Percentiles rank a stretch among this genome's conserved stretches.
Conservation (phyloP, 2,329 filamentous ascomycete genomes). For the Aureobasidium zeae region DNA sequence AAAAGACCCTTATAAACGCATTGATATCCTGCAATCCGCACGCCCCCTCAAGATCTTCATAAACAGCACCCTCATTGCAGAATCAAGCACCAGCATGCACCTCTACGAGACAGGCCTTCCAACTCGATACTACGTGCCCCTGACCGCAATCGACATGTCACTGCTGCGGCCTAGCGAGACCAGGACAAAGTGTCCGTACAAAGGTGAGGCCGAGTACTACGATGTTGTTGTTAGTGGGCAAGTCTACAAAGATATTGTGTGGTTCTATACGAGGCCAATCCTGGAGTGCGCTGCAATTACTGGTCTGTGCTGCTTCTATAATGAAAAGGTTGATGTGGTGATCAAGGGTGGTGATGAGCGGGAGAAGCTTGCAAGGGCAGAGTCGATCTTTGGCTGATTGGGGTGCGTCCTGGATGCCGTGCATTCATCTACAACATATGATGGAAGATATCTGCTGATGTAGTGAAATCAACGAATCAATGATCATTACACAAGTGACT, state of each 20-base stretch:
- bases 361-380: constrained; percentile 25
- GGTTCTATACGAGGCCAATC: constrained; percentile 53
- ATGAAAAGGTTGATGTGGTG: constrained; percentile 57
- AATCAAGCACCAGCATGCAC: constrained; percentile 40
- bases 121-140: constrained; percentile 50
- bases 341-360: constrained; percentile 39
- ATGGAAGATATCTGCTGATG: no score
- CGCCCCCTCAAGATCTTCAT: constrained; percentile 45
- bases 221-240: constrained; percentile 41
- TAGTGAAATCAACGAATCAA: no score
- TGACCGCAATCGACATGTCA: constrained; percentile 36
- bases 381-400: constrained; percentile 24
- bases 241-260: constrained; percentile 45
- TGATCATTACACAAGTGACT: no score
- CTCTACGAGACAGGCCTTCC: constrained; percentile 53
- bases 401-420: no score
- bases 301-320: constrained; percentile 52
- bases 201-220: constrained; percentile 57
- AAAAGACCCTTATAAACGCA: constrained; percentile 57
- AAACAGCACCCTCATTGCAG: constrained; percentile 40
- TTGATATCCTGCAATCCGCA: constrained; percentile 51
- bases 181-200: constrained; percentile 56
- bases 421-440: no score
- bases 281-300: constrained; percentile 48
- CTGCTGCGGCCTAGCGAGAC: constrained; percentile 43